These are phyloP conservation scores for Volvariella volvacea DNA, from an alignment of 1,284 basidiomycete genomes.

Conservation along the genomic window DNA sequence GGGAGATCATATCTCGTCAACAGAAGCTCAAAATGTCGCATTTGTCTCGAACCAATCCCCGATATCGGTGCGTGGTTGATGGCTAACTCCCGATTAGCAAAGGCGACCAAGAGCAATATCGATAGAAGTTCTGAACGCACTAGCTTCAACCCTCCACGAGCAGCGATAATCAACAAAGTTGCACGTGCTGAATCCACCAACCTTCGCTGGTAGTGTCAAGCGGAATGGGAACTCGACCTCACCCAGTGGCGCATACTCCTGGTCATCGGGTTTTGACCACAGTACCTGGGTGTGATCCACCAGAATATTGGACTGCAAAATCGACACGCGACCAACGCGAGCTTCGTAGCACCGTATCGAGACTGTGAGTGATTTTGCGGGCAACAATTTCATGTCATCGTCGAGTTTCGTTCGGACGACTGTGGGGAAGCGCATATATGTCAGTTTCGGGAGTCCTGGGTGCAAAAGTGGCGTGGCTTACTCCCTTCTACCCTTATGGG, in stretches of 20 bases:
- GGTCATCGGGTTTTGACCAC: constrained; percentile 57
- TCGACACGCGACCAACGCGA: constrained; percentile 52
- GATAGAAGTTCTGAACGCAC: constrained; percentile 32
- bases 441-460: not conserved
- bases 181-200: constrained; percentile 62
- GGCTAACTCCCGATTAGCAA: constrained; percentile 28
- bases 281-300: constrained; percentile 59
- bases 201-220: constrained; percentile 56
- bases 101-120: constrained; percentile 12
- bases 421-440: constrained; percentile 18
- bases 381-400: constrained; percentile 58
- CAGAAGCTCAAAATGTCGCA: constrained; percentile 62
- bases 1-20: constrained; percentile 61
- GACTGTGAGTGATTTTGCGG: constrained; percentile 56
- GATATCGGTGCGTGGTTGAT: constrained; percentile 58
- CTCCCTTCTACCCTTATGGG: constrained; percentile 73
- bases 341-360: constrained; percentile 76
- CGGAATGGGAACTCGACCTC: constrained; percentile 66
- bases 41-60: constrained; percentile 58
- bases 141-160: constrained; percentile 77
- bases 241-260: constrained; percentile 51
- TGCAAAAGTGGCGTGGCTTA: constrained; percentile 26
- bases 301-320: constrained; percentile 52
- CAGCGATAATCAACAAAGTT: constrained; percentile 73
- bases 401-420: constrained; percentile 67